Conservation (phyloP, 163 green algal species). For the Prototheca wickerhamii region DNA sequence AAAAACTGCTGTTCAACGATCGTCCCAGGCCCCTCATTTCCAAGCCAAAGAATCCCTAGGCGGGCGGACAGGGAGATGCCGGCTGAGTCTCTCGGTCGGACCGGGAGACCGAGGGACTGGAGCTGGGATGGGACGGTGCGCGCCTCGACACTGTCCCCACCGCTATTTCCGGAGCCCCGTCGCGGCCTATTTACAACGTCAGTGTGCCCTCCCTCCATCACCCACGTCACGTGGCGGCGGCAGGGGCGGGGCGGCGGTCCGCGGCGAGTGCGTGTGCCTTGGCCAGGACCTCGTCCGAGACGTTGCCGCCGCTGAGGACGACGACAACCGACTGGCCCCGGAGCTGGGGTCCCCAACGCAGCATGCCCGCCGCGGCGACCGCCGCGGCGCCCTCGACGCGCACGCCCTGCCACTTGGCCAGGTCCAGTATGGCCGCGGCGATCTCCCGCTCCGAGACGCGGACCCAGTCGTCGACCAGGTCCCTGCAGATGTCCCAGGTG, state of each 20-base stretch:
- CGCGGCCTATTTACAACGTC: too few relatives aligned
- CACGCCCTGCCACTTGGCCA: slow-evolving; percentile 34
- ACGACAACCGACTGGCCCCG: slow-evolving; percentile 31
- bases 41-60: not conserved
- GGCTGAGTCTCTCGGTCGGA: too few relatives aligned
- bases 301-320: slow-evolving; percentile 53
- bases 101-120: too few relatives aligned
- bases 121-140: too few relatives aligned
- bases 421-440: slow-evolving; percentile 38
- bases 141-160: too few relatives aligned
- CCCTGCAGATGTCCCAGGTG: slow-evolving; percentile 41
- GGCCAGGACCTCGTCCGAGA: slow-evolving; percentile 11
- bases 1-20: not conserved
- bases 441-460: slow-evolving; percentile 53
- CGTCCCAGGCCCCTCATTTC: not conserved
- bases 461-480: slow-evolving; percentile 56
- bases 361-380: slow-evolving; percentile 38
- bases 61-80: too few relatives aligned
- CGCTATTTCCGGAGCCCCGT: too few relatives aligned
- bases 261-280: slow-evolving; percentile 1
- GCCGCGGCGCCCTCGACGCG: slow-evolving; percentile 52
- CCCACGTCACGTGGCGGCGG: too few relatives aligned
- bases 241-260: too few relatives aligned
- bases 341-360: slow-evolving; percentile 17
- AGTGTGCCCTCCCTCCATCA: too few relatives aligned